Conservation (phyloP, 805 yeast species). For the Candida palmyrensis region DNA sequence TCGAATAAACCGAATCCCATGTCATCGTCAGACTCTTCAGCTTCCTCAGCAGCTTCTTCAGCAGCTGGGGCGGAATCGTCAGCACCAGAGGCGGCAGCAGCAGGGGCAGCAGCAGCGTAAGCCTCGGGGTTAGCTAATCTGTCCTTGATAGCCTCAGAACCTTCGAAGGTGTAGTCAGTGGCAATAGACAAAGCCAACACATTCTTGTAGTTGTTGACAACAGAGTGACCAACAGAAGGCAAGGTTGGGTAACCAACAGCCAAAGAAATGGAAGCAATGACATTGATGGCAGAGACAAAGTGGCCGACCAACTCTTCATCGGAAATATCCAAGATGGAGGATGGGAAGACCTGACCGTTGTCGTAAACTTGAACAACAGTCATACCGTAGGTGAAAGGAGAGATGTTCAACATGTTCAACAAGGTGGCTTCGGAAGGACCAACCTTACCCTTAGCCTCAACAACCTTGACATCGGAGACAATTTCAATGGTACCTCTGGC, state of each 20-base stretch:
- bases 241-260: slow-evolving; percentile 99
- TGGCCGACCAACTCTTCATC: slow-evolving; percentile 92
- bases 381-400: slow-evolving; percentile 99
- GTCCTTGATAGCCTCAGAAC: slow-evolving; percentile 98
- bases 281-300: slow-evolving; percentile 87
- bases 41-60: slow-evolving; percentile 61
- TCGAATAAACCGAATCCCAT: slow-evolving; percentile 99
- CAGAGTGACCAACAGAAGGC: slow-evolving; percentile 98
- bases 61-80: slow-evolving; percentile 60
- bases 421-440: slow-evolving; percentile 99
- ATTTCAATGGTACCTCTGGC: slow-evolving; percentile 99
- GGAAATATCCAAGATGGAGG: slow-evolving; percentile 95
- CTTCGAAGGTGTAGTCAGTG: slow-evolving; percentile 98
- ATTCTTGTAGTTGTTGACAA: slow-evolving; percentile 99
- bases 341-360: slow-evolving; percentile 97
- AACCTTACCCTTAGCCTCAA: slow-evolving; percentile 77
- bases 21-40: slow-evolving; percentile 75
- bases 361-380: slow-evolving; percentile 95
- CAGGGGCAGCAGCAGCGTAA: slow-evolving; percentile 99
- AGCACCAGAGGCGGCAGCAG: slow-evolving; percentile 74
- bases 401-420: slow-evolving; percentile 98
- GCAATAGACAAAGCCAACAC: slow-evolving; percentile 96
- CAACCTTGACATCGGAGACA: slow-evolving; percentile 94
- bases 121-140: slow-evolving; percentile 99
- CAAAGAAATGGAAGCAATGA: slow-evolving; percentile 94